Evolutionary conservation across 176 grass and related monocot species (phyloP).

Genomic region (Stipa capillata): DNA sequence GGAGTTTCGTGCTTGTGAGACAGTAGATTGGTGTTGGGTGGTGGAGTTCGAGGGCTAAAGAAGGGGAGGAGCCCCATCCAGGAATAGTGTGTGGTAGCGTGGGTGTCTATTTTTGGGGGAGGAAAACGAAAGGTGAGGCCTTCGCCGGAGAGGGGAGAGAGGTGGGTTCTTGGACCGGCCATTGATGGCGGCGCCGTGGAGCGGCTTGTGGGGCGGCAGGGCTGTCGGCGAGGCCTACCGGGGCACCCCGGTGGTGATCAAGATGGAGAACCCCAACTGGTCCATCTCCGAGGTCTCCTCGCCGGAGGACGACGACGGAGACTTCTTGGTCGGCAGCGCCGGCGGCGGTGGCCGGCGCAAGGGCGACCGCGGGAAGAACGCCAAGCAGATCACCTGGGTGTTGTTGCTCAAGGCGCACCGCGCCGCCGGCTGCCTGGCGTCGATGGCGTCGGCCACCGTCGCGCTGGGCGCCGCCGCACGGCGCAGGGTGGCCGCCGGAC

Average conservation of each 20-base stretch:
- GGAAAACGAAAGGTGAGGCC: conserved; percentile 12
- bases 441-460: conserved; percentile 51
- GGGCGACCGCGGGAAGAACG: conserved; percentile 74
- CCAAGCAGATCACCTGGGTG: conserved; percentile 98
- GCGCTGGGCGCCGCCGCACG: conserved; percentile 54
- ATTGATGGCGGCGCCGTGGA: conserved; percentile 77
- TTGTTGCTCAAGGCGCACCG: conserved; percentile 94
- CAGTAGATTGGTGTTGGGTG: not conserved
- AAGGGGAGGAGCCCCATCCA: not conserved
- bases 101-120: conserved; percentile 27
- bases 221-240: conserved; percentile 61
- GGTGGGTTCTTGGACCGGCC: conserved; percentile 28
- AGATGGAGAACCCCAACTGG: conserved; percentile 99
- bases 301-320: conserved; percentile 68
- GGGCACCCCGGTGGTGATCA: conserved; percentile 96
- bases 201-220: conserved; percentile 54
- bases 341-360: conserved; percentile 27
- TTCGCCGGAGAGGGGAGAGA: not conserved
- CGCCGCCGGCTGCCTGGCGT: conserved; percentile 78
- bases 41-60: not conserved
- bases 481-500: conserved; percentile 52
- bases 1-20: not conserved
- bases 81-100: conserved; percentile 34
- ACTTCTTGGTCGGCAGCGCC: conserved; percentile 29
- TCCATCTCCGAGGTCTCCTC: conserved; percentile 89